phyloP scores from a whole-genome alignment of 2,329 filamentous ascomycete genomes.

The Periglandula ipomoeae region DNA sequence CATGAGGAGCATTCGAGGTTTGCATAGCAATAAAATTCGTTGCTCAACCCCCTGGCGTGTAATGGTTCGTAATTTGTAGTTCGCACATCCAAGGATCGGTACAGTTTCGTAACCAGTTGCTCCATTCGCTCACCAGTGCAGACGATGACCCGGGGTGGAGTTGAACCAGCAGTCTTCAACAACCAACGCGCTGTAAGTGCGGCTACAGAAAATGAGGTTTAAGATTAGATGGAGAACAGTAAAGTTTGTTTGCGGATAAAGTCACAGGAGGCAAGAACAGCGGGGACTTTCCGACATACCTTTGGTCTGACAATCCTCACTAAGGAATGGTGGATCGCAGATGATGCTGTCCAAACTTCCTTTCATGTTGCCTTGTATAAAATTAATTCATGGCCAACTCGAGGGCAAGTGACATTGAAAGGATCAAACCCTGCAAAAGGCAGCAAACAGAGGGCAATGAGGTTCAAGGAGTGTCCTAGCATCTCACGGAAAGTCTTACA shows the following conservation, averaged over 20 bases:
- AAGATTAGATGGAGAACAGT: neutral
- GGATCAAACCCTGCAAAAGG: neutral
- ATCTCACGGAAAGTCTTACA: constrained; percentile 23
- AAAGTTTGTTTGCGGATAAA: neutral
- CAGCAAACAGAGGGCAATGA: neutral
- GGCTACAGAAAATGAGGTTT: constrained; percentile 32
- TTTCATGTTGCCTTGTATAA: constrained; percentile 44
- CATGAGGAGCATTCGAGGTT: constrained; percentile 60
- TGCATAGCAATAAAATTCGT: constrained; percentile 73
- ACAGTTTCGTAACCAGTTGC: constrained; percentile 54
- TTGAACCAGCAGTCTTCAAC: constrained; percentile 30
- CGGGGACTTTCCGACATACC: constrained; percentile 30
- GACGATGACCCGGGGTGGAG: constrained; percentile 42
- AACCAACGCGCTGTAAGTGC: constrained; percentile 71
- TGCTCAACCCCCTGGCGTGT: constrained; percentile 66
- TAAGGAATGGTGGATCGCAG: constrained; percentile 71
- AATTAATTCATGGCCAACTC: constrained; percentile 1
- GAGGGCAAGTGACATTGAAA: neutral
- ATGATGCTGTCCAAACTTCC: constrained; percentile 60
- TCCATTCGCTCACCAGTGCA: constrained; percentile 76
- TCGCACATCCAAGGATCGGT: constrained; percentile 49
- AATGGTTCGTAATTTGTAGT: constrained; percentile 61
- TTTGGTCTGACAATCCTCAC: constrained; percentile 73
- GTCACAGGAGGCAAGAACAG: neutral
- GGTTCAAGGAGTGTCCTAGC: neutral